A percentile compares a stretch with the other conserved stretches of the same genome.
phyloP scores from a whole-genome alignment of 257 asterid genomes.

The Solanum gracilifrons region DNA sequence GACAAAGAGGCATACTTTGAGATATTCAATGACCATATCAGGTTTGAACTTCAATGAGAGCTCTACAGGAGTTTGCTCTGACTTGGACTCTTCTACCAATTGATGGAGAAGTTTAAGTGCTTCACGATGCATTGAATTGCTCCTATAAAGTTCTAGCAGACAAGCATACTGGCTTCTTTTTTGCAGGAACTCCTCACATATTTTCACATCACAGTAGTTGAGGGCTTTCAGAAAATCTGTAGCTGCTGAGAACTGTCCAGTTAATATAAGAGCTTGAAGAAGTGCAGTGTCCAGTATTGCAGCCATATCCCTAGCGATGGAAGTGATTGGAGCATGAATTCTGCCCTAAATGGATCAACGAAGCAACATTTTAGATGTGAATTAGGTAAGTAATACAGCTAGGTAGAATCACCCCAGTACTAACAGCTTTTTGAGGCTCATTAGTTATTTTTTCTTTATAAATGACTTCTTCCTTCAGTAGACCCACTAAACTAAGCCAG shows the following conservation, averaged over 20 bases:
- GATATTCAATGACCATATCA: conserved; percentile 88
- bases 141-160: conserved; percentile 76
- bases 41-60: conserved; percentile 81
- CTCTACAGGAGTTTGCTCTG: conserved; percentile 67
- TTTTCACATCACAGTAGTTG: conserved; percentile 74
- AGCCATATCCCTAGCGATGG: conserved; percentile 93
- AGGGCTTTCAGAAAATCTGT: conserved; percentile 68
- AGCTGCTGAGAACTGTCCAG: conserved; percentile 88
- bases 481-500: not conserved
- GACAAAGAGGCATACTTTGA: conserved; percentile 50
- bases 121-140: conserved; percentile 79
- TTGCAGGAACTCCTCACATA: conserved; percentile 81
- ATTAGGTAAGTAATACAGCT: conserved; percentile 2
- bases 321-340: conserved; percentile 48
- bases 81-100: conserved; percentile 77
- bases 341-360: conserved; percentile 46
- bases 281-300: conserved; percentile 88
- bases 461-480: not conserved
- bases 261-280: conserved; percentile 76
- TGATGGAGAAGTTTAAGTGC: conserved; percentile 85
- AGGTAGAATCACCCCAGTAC: not conserved
- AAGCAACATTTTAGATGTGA: not conserved
- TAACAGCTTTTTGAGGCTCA: not conserved
- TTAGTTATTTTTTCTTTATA: not conserved
- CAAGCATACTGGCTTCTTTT: conserved; percentile 62